phyloP scores from a whole-genome alignment of 805 yeast species.

The Saccharomycopsis babjevae region DNA sequence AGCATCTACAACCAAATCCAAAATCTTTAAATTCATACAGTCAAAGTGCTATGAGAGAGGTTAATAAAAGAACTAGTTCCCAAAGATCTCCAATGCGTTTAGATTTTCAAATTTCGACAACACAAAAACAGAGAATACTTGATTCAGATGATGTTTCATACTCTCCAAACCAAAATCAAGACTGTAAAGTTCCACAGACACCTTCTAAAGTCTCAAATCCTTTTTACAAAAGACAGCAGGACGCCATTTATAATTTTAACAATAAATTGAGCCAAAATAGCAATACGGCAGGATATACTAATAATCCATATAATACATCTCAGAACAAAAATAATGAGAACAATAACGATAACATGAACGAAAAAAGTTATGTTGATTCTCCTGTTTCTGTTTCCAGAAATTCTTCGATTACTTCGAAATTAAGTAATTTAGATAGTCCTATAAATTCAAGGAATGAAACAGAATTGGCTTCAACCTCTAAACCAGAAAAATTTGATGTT shows the following conservation, averaged over 20 bases:
- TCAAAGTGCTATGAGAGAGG: neutral
- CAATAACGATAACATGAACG: neutral
- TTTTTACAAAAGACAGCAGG: neutral
- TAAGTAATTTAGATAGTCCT: constrained; percentile 6
- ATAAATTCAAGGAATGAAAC: neutral
- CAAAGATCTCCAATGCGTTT: neutral
- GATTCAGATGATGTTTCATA: neutral
- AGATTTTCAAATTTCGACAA: neutral
- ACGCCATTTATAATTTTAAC: neutral
- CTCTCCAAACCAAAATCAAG: neutral
- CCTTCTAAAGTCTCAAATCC: neutral
- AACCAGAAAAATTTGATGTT: neutral
- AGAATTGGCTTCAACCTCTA: neutral
- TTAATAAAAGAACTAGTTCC: neutral
- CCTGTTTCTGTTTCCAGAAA: neutral
- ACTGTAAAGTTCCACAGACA: neutral
- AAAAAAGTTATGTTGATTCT: neutral
- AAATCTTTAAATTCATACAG: neutral
- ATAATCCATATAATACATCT: neutral
- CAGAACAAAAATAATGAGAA: neutral
- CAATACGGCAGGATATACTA: neutral
- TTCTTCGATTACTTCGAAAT: constrained; percentile 5
- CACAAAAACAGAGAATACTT: neutral
- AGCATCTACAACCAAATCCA: neutral
- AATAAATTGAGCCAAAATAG: neutral